Evolutionary conservation across 768 basidiomycete genomes (phyloP).

Genomic region (Boletus insuetus): DNA sequence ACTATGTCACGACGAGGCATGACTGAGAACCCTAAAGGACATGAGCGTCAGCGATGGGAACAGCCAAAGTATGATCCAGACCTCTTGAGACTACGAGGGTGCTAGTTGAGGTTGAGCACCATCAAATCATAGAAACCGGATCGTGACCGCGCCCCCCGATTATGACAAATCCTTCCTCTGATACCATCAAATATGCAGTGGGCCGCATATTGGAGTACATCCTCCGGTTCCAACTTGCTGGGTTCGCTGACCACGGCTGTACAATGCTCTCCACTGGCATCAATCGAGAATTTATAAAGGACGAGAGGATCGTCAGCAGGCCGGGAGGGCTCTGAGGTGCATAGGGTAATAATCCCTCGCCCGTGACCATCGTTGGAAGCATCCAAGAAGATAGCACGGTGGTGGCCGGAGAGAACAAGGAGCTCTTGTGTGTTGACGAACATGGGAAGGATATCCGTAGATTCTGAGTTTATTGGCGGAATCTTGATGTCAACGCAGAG

Average conservation of each 20-base stretch:
- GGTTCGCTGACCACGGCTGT: constrained; percentile 12
- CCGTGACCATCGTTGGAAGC: constrained; percentile 15
- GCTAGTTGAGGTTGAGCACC: constrained; percentile 16
- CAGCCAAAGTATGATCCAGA: background rate
- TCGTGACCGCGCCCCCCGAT: background rate
- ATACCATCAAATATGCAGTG: constrained; percentile 15
- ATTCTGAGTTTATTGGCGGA: background rate
- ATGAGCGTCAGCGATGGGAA: background rate
- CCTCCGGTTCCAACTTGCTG: constrained; percentile 3
- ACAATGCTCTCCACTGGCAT: constrained; percentile 17
- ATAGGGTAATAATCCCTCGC: constrained; percentile 15
- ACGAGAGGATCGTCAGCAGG: background rate
- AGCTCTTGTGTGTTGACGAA: constrained; percentile 10
- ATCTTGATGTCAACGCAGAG: constrained; percentile 17
- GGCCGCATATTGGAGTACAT: constrained; percentile 1
- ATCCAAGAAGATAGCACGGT: background rate
- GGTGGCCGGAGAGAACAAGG: constrained; percentile 15
- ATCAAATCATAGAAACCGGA: constrained; percentile 5
- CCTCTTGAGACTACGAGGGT: background rate
- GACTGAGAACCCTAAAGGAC: background rate
- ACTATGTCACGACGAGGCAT: background rate
- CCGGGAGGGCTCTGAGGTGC: background rate
- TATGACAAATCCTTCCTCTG: constrained; percentile 20
- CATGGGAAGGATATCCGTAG: constrained; percentile 10
- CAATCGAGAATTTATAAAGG: constrained; percentile 21